Conservation (phyloP, 352 stramenopile genomes). For the Globisporangium yorkense region DNA sequence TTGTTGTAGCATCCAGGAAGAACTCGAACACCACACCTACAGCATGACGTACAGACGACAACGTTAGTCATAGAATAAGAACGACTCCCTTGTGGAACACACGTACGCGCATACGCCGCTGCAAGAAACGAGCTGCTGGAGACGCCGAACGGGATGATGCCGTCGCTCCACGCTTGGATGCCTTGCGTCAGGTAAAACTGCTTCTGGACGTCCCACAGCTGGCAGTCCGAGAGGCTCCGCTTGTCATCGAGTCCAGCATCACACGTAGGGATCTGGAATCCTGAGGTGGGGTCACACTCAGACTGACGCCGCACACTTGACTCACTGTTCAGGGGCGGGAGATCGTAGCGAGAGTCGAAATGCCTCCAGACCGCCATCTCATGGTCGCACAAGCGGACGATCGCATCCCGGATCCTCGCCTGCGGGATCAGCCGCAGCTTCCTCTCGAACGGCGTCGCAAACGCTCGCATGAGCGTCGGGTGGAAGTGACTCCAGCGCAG, state of each 20-base stretch:
- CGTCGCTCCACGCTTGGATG: conserved; percentile 67
- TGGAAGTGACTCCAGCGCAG: conserved; percentile 75
- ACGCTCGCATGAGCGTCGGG: conserved; percentile 25
- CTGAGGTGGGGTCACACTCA: background rate
- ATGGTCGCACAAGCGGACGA: conserved; percentile 22
- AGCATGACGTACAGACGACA: background rate
- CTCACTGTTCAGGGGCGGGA: background rate
- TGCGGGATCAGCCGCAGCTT: conserved; percentile 50
- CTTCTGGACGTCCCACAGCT: conserved; percentile 71
- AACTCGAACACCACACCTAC: conserved; percentile 37
- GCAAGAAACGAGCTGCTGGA: conserved; percentile 78
- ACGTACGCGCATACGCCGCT: conserved; percentile 47
- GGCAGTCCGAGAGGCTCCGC: conserved; percentile 40
- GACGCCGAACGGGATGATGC: conserved; percentile 69
- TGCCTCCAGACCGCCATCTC: conserved; percentile 27
- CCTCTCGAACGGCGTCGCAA: conserved; percentile 36
- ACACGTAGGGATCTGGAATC: background rate
- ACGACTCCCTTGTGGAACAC: background rate
- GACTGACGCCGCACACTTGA: background rate
- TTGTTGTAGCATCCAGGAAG: conserved; percentile 16
- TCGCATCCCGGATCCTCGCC: conserved; percentile 24
- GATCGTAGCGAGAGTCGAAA: background rate
- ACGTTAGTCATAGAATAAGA: background rate
- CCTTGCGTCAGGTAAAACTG: conserved; percentile 75
- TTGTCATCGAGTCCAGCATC: background rate